These are phyloP conservation scores for Amesomyces nigricolor DNA, from an alignment of 2,329 filamentous ascomycete genomes.

Conservation along the genomic window DNA sequence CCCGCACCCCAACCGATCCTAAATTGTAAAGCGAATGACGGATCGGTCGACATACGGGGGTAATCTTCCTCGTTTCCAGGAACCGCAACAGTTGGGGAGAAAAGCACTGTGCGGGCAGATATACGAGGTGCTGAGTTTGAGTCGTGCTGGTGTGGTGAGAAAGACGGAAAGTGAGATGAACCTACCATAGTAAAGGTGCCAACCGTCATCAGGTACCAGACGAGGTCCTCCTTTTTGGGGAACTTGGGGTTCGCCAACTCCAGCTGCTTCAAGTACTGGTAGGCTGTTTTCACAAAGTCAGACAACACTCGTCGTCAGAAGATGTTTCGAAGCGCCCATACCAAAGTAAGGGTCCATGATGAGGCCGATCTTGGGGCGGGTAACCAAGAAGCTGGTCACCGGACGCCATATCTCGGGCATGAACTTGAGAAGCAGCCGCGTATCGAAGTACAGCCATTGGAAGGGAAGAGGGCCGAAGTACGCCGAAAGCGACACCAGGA, in stretches of 20 bases:
- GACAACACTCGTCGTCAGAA: conserved; percentile 18
- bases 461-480: conserved; percentile 51
- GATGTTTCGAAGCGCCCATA: conserved; percentile 33
- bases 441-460: conserved; percentile 50
- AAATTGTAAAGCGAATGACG: conserved; percentile 54
- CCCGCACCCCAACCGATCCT: conserved; percentile 60
- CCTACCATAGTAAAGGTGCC: conserved; percentile 72
- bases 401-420: conserved; percentile 44
- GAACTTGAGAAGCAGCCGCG: conserved; percentile 48
- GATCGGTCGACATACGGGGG: conserved; percentile 58
- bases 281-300: conserved; percentile 41
- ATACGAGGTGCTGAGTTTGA: conserved; percentile 39
- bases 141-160: conserved; percentile 25
- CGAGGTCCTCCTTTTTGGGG: conserved; percentile 66
- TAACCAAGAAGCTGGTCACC: conserved; percentile 40
- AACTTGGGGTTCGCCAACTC: conserved; percentile 70
- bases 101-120: conserved; percentile 72
- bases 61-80: conserved; percentile 78
- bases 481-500: conserved; percentile 56
- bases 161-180: conserved; percentile 27
- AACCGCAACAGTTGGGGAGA: conserved; percentile 67
- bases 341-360: conserved; percentile 69
- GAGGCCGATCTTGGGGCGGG: conserved; percentile 42
- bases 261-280: conserved; percentile 68
- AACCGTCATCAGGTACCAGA: conserved; percentile 75